Evolutionary conservation across 2,329 filamentous ascomycete genomes (phyloP), one percentile per base, ranked within the genome.

Genomic region (Corinectria fuckeliana): DNA sequence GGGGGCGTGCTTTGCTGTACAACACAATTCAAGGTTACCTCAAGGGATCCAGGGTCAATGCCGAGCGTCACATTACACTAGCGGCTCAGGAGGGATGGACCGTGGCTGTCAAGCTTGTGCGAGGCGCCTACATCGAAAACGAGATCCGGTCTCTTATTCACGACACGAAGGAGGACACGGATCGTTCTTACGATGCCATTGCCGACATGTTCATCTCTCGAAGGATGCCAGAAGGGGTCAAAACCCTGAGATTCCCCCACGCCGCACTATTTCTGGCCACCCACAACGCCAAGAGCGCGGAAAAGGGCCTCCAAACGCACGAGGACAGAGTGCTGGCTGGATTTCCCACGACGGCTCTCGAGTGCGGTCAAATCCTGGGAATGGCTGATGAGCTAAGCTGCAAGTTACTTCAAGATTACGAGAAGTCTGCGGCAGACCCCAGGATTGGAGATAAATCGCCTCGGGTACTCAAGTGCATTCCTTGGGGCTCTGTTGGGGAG

Each of bases 21-120:
- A 85, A 79, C 63, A 87, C 84, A 0, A 86, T 86, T 64, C 85
- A 87, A 59, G 81, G 78, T 48, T 87, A 87, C 62, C 77, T 87
- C 5, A 82, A 82, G 69, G 72, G 73, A 16, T 81, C 80, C 0
- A 74, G 78, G 1, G 68, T 62, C 3, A 77, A 76, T 7, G 67
- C 85, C 0, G 73, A 77, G 1, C 57, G 69, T 10, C 82, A 86
- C 60, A 75, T 87, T n/a, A 74, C 72, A 0, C 67, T 71, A 0
- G 84, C 84, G 0, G 69, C 75, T 18, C 69, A 78, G 14, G 78
- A 82, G n/a, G 76, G 75, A 3, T 86, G 82, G 71, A 82, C 80
- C 0, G 76, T 83, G 0, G 84, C 84, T 4, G 72, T 85, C 38
- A 86, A 87, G 70, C 74, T 86, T 4, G 84, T 86, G 1, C 79